These are phyloP conservation scores for Suillus subaureus DNA, from an alignment of 768 basidiomycete genomes.

Conservation along the genomic window DNA sequence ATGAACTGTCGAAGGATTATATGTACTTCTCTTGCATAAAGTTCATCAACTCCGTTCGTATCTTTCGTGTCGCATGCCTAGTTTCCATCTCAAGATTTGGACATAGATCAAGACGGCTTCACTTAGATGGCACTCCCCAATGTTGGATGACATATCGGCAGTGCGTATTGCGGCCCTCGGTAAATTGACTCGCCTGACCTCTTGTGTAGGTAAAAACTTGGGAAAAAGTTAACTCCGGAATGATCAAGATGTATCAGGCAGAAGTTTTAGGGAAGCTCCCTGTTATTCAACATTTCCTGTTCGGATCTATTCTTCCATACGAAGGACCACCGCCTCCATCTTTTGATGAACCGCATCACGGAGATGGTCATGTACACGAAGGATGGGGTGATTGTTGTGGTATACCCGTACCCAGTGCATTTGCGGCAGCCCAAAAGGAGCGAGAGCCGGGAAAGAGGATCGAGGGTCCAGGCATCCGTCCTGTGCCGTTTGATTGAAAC, in stretches of 20 bases:
- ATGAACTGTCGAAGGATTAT: constrained; percentile 90
- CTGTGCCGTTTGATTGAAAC: constrained; percentile 78
- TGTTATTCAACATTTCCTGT: constrained; percentile 94
- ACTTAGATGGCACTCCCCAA: constrained; percentile 96
- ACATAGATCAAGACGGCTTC: constrained; percentile 91
- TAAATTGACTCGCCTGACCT: constrained; percentile 1
- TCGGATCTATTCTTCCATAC: constrained; percentile 78
- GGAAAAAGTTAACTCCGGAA: constrained; percentile 95
- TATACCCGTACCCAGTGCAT: constrained; percentile 81
- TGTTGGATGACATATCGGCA: constrained; percentile 97
- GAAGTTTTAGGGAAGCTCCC: constrained; percentile 96
- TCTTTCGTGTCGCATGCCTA: neutral
- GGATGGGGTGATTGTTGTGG: constrained; percentile 94
- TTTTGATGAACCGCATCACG: constrained; percentile 22
- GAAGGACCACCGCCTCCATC: constrained; percentile 55
- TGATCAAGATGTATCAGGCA: constrained; percentile 97
- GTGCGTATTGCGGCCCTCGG: constrained; percentile 34
- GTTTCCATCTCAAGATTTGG: neutral
- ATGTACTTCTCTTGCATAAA: constrained; percentile 97
- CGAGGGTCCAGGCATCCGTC: constrained; percentile 65
- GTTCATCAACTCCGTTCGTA: constrained; percentile 89
- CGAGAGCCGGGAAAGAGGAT: constrained; percentile 41
- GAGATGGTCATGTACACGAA: constrained; percentile 36
- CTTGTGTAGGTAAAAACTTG: constrained; percentile 73
- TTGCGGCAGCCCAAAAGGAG: constrained; percentile 66